Base-by-base conservation (phyloP, 768 basidiomycete species). In the Phylloporus rhodoxanthus region DNA sequence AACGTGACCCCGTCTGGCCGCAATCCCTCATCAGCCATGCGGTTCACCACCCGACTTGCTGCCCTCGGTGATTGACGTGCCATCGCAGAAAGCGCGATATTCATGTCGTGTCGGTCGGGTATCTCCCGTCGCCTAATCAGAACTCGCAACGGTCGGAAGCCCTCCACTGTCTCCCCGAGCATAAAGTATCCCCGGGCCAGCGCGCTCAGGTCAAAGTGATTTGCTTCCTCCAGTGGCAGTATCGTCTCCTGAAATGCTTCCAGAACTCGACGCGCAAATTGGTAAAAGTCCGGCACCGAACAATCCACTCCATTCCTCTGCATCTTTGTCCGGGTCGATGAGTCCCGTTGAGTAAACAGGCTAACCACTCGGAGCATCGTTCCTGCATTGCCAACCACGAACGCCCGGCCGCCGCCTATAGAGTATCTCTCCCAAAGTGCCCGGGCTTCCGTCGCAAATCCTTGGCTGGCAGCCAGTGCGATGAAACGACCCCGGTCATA, bases 41-140 rank as follows among this genome's bases (percentile, higher is more conserved):
- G 70, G 47, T 70, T 58, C n/a, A 87, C 61, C 57, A 81, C 68
- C 15, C 52, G 57, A 19, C 67, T 68, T 1, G 80, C 86, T 14
- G 57, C 57, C 10, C 66, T 65, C 19, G 82, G 77, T 37, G 75
- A 67, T 53, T 73, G 62, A 50, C 72, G 68, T 23, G 83, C 77
- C 45, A 85, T 63, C 9, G 74, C 77, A 3, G 72, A 70, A 47
- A 88, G 71, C 34, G 74, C 75, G 43, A 88, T 77, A 57, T 85
- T 86, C 43, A 85, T 68, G 58, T 88, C 86, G 59, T 78, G 69
- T 33, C 75, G 54, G 62, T 87, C 84, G 14, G 83, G 83, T 45
- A 75, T 58, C 60, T 82, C 77, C 48, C 60, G 65, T 43, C 80
- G 77, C 20, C 62, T 54, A 34, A 79, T 60, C 32, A 85, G 59